phyloP scores from a whole-genome alignment of 2,329 filamentous ascomycete genomes.

The Escovopsis sp. region DNA sequence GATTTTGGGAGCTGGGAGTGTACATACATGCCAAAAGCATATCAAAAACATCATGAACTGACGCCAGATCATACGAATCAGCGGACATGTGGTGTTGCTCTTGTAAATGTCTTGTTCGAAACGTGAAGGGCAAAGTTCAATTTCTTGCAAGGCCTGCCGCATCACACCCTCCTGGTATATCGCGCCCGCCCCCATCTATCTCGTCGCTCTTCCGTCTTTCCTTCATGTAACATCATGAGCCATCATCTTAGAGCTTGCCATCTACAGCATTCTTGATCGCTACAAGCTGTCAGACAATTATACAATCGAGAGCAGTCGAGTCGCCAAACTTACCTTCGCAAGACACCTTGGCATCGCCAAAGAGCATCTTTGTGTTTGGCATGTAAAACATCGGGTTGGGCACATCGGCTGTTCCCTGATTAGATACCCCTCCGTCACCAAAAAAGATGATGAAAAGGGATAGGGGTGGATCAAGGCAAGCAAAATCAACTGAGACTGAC shows the following conservation, averaged over 20 bases:
- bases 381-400: conserved; percentile 91
- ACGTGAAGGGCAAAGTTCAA: too few species aligned
- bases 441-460: neutral
- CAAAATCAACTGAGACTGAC: conserved; percentile 28
- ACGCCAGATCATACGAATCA: neutral
- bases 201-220: too few species aligned
- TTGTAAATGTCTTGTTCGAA: neutral
- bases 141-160: too few species aligned
- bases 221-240: neutral
- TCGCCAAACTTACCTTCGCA: conserved; percentile 50
- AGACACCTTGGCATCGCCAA: conserved; percentile 74
- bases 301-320: neutral
- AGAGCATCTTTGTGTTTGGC: conserved; percentile 80
- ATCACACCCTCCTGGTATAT: too few species aligned
- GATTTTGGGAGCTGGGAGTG: conserved; percentile 7
- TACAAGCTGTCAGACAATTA: conserved; percentile 13
- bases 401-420: conserved; percentile 50
- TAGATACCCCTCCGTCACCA: conserved; percentile 6
- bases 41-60: neutral
- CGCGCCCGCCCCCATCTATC: too few species aligned
- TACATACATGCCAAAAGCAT: conserved; percentile 14
- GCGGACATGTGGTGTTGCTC: neutral
- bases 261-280: conserved; percentile 28
- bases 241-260: conserved; percentile 13
- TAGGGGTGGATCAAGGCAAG: neutral